Evolutionary conservation across 2,329 filamentous ascomycete species (phyloP), one percentile per base, ranked within the genome.

Genomic region (Nothomitra cinnamomea): DNA sequence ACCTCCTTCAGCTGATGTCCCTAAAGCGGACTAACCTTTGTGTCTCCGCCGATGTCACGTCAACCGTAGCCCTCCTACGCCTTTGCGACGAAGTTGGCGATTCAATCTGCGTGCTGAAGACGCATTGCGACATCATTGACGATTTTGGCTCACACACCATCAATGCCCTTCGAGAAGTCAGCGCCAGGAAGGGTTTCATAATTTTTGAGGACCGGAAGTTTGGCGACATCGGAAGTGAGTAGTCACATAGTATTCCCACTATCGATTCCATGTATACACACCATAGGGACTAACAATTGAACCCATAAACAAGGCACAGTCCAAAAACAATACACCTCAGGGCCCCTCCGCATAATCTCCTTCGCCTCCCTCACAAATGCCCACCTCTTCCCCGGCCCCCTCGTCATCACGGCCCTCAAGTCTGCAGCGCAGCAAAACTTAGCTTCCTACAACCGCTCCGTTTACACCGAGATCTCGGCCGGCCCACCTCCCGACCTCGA

Each of bases 111-210:
- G 64, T 80, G 25, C 67, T 81, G 54, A 78, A 80, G 64, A 76
- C 79, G 3, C 76, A 80, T 60, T 77, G 75, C 54, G 78, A 81
- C 64, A 78, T 78, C 52, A 74, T 81, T 59, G 71, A 73, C 57
- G 78, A 81, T 63, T 81, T 77, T 70, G 72, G 71, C 13, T 72
- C 76, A 56, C 69, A 75, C 55, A 79, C 76, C 1, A 73, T 74
- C 32, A 62, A 63, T 21, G 67, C 69, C 0, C 61, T 77, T 57
- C 64, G 68, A 50, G 72, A 74, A 38, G 67, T 76, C 43, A 68
- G 72, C 1, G 62, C 64, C 59, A 65, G 71, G 53, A 75, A 74
- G 60, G 66, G 66, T 51, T 77, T 77, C 58, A 56, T 76, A 13
- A 66, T 76, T 38, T 77, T 77, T 58, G 73, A 77, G 61, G 73